Conservation (phyloP, 495 filamentous ascomycete species). For the Xylaria curta region DNA sequence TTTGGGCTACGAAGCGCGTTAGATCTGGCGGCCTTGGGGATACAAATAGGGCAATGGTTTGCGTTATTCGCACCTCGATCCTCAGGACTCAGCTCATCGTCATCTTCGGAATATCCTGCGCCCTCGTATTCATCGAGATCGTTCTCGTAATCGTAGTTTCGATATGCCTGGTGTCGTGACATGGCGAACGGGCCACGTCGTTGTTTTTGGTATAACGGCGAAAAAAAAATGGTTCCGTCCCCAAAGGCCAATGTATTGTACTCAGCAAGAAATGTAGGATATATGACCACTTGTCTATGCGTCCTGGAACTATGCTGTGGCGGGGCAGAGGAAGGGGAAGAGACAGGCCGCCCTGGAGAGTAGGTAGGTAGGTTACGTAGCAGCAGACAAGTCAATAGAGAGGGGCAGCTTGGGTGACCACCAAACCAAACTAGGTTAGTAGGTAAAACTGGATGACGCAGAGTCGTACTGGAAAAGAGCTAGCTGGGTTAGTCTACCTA, state of each 20-base stretch:
- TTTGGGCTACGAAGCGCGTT: conserved; percentile 43
- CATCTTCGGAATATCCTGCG: conserved; percentile 51
- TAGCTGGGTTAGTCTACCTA: no score
- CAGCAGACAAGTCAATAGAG: background rate
- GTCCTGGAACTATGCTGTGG: no score
- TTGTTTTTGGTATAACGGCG: background rate
- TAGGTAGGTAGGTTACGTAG: background rate
- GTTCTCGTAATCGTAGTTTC: conserved; percentile 65
- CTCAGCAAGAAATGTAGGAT: background rate
- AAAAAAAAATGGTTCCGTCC: background rate
- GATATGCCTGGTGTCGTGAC: conserved; percentile 68
- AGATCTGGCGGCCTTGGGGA: background rate
- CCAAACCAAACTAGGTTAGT: background rate
- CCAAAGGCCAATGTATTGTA: background rate
- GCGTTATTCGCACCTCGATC: conserved; percentile 58
- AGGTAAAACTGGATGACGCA: no score
- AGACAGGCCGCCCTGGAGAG: no score
- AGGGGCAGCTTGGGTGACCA: background rate
- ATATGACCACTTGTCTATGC: no score
- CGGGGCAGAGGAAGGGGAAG: background rate
- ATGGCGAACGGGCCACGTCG: conserved; percentile 42
- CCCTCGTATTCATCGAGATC: conserved; percentile 68
- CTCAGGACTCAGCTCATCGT: conserved; percentile 62
- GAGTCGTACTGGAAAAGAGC: background rate
- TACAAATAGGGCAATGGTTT: background rate